Conservation (phyloP, 768 basidiomycete species). For the Neoboletus brunneissimus region DNA sequence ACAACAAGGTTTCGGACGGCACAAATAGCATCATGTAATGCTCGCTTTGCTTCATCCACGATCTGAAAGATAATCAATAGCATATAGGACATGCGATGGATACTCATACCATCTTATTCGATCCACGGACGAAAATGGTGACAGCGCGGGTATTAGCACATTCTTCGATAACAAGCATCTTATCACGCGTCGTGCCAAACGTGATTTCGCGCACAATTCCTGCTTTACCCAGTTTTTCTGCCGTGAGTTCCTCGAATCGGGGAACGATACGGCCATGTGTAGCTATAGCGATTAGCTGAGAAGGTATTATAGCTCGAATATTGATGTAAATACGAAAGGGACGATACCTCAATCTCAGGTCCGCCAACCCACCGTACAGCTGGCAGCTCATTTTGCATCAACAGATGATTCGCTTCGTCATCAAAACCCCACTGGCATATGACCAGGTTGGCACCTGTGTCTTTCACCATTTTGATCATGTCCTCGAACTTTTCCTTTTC, state of each 20-base stretch:
- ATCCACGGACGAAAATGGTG: constrained; percentile 95
- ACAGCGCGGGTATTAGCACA: constrained; percentile 96
- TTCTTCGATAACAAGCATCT: constrained; percentile 99
- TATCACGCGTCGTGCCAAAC: constrained; percentile 97
- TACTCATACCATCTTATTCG: constrained; percentile 92
- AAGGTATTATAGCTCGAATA: neutral
- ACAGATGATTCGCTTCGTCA: constrained; percentile 95
- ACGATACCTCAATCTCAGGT: constrained; percentile 90
- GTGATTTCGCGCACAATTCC: constrained; percentile 92
- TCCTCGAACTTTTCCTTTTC: constrained; percentile 95
- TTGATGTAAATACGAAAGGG: neutral
- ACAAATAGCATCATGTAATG: constrained; percentile 96
- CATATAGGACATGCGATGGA: neutral
- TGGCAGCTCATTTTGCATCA: constrained; percentile 97
- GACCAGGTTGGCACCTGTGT: constrained; percentile 95
- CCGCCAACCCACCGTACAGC: constrained; percentile 99
- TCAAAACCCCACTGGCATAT: constrained; percentile 99
- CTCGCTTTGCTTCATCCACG: constrained; percentile 97
- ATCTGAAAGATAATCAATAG: constrained; percentile 53
- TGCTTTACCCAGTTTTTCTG: constrained; percentile 89
- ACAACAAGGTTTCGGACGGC: constrained; percentile 93
- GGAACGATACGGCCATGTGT: constrained; percentile 98
- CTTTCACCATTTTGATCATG: constrained; percentile 96
- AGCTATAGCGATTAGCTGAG: constrained; percentile 93
- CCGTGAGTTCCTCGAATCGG: constrained; percentile 91